Evolutionary conservation across 2,329 filamentous ascomycete species (phyloP).

Genomic region (Cytospora mali): DNA sequence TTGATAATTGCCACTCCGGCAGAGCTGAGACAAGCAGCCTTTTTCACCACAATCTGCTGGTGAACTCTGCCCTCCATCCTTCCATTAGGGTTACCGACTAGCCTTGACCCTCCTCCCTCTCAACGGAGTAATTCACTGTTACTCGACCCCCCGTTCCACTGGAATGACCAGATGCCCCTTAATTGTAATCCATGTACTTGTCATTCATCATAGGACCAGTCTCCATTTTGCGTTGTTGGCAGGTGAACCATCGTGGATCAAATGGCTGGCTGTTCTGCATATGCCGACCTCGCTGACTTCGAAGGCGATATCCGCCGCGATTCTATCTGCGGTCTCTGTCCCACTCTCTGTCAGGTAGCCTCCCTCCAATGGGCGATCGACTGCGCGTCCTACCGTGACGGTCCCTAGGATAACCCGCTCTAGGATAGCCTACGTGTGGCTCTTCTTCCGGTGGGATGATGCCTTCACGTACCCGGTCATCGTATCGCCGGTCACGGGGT

Average conservation of each 20-base stretch:
- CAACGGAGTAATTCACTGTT: neutral
- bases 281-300: conserved; percentile 37
- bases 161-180: neutral
- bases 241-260: neutral
- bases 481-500: conserved; percentile 24
- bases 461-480: neutral
- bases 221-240: neutral
- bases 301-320: conserved; percentile 39
- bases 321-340: conserved; percentile 37
- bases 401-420: neutral
- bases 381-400: conserved; percentile 21
- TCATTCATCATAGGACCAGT: neutral
- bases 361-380: conserved; percentile 20
- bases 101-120: neutral
- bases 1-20: neutral
- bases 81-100: too few species aligned
- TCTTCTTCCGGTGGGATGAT: neutral
- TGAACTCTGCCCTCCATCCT: neutral
- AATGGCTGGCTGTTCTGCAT: neutral
- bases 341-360: conserved; percentile 23
- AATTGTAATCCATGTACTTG: neutral
- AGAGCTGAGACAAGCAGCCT: neutral
- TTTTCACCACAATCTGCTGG: neutral
- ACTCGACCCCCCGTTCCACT: neutral
- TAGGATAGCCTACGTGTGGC: neutral